A percentile compares a stretch with the other conserved stretches of the same genome.
Conservation (phyloP, 1,284 basidiomycete species). For the Sporisorium iseilematis-ciliati region DNA sequence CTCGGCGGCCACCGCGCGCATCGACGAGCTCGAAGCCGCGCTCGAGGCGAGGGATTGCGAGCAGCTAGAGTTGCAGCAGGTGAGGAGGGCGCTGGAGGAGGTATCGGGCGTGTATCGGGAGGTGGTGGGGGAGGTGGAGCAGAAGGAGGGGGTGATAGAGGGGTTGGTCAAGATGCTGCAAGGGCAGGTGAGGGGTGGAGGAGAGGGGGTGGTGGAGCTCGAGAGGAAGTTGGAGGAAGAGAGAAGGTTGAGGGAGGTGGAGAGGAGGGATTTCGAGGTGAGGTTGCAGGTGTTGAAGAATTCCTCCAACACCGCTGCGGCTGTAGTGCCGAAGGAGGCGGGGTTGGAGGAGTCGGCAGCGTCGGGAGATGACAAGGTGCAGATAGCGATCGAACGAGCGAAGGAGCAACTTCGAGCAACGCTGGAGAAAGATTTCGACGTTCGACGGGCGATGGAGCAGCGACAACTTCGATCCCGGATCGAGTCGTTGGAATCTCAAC, state of each 20-base stretch:
- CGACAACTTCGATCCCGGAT: slow-evolving; percentile 11
- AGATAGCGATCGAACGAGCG: slow-evolving; percentile 12
- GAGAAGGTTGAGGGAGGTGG: slow-evolving; percentile 22
- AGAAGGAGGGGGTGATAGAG: slow-evolving; percentile 17
- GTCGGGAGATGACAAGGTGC: not conserved
- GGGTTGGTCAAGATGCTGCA: slow-evolving; percentile 20
- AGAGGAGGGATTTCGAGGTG: slow-evolving; percentile 39
- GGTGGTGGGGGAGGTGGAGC: slow-evolving; percentile 22
- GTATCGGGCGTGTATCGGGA: slow-evolving; percentile 24
- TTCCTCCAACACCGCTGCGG: not conserved
- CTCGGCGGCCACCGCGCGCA: slow-evolving; percentile 11
- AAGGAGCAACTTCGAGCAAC: slow-evolving; percentile 27
- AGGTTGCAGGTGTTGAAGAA: slow-evolving; percentile 23
- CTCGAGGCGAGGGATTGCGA: slow-evolving; percentile 18
- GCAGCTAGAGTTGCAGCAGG: slow-evolving; percentile 12
- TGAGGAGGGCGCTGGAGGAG: slow-evolving; percentile 11
- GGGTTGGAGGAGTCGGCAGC: not conserved
- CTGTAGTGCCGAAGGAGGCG: too few species aligned
- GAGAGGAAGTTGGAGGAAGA: slow-evolving; percentile 31
- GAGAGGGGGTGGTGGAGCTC: not conserved
- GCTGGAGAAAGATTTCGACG: slow-evolving; percentile 41
- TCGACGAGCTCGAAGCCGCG: slow-evolving; percentile 23
- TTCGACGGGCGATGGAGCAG: slow-evolving; percentile 32
- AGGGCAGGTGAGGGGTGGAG: not conserved
- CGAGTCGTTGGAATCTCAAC: slow-evolving; percentile 21